phyloP scores from a whole-genome alignment of 768 basidiomycete species.

The Lyophyllum semitale region DNA sequence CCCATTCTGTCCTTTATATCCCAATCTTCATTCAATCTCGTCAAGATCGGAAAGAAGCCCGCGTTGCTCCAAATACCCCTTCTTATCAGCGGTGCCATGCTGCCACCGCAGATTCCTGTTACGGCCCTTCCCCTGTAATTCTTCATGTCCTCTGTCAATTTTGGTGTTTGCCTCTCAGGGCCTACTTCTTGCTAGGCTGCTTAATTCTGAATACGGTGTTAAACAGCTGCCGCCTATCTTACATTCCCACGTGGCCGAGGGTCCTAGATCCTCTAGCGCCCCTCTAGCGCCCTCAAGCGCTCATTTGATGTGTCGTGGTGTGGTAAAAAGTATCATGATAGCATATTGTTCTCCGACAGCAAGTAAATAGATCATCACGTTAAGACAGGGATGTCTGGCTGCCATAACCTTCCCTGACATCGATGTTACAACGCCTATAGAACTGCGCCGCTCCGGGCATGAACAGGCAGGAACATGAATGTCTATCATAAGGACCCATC shows the following conservation, averaged over 20 bases:
- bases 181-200: neutral
- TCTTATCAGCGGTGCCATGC: constrained; percentile 35
- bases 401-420: constrained; percentile 11
- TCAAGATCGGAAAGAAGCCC: constrained; percentile 19
- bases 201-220: too few species aligned
- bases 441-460: too few species aligned
- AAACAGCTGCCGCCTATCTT: neutral
- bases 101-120: constrained; percentile 10
- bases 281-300: too few species aligned
- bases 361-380: neutral
- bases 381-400: constrained; percentile 5
- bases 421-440: constrained; percentile 1
- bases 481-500: neutral
- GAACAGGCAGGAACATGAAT: neutral
- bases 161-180: constrained; percentile 1
- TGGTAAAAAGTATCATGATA: neutral
- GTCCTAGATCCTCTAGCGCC: too few species aligned
- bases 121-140: constrained; percentile 2
- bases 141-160: constrained; percentile 13
- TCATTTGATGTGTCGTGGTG: too few species aligned
- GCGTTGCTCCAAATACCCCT: constrained; percentile 12
- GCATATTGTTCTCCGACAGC: neutral
- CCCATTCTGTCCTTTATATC: constrained; percentile 41
- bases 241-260: constrained; percentile 1
- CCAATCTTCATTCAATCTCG: constrained; percentile 26